A percentile compares a stretch with the other conserved stretches of the same genome.
Conservation (phyloP, 805 yeast species). For the Wickerhamomyces silvicola region DNA sequence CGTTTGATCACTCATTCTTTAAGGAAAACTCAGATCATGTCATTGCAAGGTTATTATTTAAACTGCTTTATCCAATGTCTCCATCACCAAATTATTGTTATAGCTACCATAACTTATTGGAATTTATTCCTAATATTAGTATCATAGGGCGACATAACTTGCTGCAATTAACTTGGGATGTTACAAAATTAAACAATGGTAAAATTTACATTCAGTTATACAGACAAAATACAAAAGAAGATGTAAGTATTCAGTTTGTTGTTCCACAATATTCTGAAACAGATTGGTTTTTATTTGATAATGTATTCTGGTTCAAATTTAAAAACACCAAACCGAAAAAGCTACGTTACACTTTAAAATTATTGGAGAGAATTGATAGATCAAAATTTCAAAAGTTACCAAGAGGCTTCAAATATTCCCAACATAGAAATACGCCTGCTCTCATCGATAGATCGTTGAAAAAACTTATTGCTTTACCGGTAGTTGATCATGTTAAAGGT, state of each 20-base stretch:
- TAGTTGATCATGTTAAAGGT: slow-evolving; percentile 2
- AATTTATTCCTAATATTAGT: slow-evolving; percentile 6
- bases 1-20: too few relatives aligned
- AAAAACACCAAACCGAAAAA: slow-evolving; percentile 4
- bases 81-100: slow-evolving; percentile 20
- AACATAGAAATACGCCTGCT: slow-evolving; percentile 14
- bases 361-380: slow-evolving; percentile 9
- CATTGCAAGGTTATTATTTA: slow-evolving; percentile 22
- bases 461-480: slow-evolving; percentile 12
- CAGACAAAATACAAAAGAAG: slow-evolving; percentile 15
- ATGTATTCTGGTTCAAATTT: slow-evolving; percentile 31
- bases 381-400: slow-evolving; percentile 4
- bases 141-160: too few relatives aligned
- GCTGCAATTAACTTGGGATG: slow-evolving; percentile 19
- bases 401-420: slow-evolving; percentile 11
- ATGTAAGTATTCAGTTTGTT: slow-evolving; percentile 1
- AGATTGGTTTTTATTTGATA: slow-evolving; percentile 33
- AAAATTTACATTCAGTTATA: slow-evolving; percentile 4
- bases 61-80: slow-evolving; percentile 22
- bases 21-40: slow-evolving; percentile 13
- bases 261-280: slow-evolving; percentile 18
- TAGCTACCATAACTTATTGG: slow-evolving; percentile 15
- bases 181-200: not conserved
- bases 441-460: slow-evolving; percentile 8
- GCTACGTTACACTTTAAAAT: slow-evolving; percentile 12